Evolutionary conservation across 495 filamentous ascomycete species (phyloP).

Genomic region (Extremus antarcticus): DNA sequence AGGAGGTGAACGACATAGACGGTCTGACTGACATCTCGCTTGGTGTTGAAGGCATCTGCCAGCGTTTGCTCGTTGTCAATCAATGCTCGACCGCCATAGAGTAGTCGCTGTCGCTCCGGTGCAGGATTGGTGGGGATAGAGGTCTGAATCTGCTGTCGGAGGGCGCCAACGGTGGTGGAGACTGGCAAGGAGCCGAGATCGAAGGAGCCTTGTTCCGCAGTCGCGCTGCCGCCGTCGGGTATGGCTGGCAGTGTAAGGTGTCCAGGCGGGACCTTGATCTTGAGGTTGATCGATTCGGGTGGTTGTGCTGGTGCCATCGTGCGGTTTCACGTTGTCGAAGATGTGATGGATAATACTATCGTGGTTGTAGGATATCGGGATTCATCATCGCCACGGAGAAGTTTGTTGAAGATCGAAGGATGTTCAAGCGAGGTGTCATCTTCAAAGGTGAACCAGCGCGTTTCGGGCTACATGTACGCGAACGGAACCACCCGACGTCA

Average conservation of each 20-base stretch:
- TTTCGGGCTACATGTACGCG: too few relatives aligned
- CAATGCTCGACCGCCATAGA: conserved; percentile 32
- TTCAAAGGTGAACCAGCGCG: neutral
- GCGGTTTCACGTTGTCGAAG: neutral
- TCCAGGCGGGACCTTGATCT: conserved; percentile 18
- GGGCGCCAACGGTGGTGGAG: conserved; percentile 6
- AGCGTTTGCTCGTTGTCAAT: conserved; percentile 29
- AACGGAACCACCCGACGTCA: too few relatives aligned
- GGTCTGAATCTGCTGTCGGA: conserved; percentile 23
- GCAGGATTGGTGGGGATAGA: conserved; percentile 23
- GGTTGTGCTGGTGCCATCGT: conserved; percentile 11
- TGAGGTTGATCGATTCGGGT: conserved; percentile 14
- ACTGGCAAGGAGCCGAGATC: conserved; percentile 5
- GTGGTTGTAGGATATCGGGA: too few relatives aligned
- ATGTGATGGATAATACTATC: neutral
- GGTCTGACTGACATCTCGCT: conserved; percentile 11
- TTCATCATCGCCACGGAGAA: too few relatives aligned
- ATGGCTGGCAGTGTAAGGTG: conserved; percentile 1
- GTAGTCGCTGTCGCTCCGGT: conserved; percentile 32
- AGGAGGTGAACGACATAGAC: conserved; percentile 21
- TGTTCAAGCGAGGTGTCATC: neutral
- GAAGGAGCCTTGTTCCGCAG: conserved; percentile 6
- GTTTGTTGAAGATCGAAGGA: too few relatives aligned
- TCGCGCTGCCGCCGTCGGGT: neutral
- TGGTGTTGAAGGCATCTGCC: conserved; percentile 25